Base-by-base conservation (phyloP, 495 filamentous ascomycete species). In the Aspergillus diversus region DNA sequence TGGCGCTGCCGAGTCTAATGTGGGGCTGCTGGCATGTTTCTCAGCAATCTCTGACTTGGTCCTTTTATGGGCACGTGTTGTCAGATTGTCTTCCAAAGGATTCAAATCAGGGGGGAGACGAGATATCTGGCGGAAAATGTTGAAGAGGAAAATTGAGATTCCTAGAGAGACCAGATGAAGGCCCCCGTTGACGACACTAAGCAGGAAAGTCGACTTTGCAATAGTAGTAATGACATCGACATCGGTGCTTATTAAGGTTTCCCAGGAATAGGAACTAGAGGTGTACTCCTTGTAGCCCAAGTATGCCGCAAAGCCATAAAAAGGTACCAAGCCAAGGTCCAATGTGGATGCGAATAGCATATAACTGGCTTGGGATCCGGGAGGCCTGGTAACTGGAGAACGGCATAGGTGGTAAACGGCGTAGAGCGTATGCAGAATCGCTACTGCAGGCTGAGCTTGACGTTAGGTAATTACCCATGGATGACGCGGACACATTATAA, bases 101-200 rank as follows among this genome's bases (percentile, higher is more conserved):
- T 97, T 97, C 89, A 96, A 90, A 66, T 97, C 93, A 0, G 93
- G 93, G 2, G 93, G 93, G 58, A 97, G 82, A 13, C 79, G 79
- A 31, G 87, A 78, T 66, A 97, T 97, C 65, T 91, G 86, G 9
- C 87, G 86, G 86, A 96, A 96, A 63, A 90, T 83, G 54, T 91
- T 67, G 2, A 84, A 84, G 7, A 97, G 80, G 66, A 86, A 96
- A 21, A 90, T 71, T 1, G 89, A 90, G 33, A 96, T 78, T 9
- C 75, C 75, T 5, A 93, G 72, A 4, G 90, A 91, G 8, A 93
- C 57, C 2, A 87, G 74, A 69, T 96, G 92, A 11, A 96, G 67
- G 7, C 82, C 86, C 42, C 79, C 88, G 33, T 86, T 84, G 33
- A 77, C 74, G 32, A 88, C 75, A 37, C 89, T 85, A 5, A 81